Evolutionary conservation across 352 stramenopile genomes (phyloP).

Genomic region (Blastocystis sp.): DNA sequence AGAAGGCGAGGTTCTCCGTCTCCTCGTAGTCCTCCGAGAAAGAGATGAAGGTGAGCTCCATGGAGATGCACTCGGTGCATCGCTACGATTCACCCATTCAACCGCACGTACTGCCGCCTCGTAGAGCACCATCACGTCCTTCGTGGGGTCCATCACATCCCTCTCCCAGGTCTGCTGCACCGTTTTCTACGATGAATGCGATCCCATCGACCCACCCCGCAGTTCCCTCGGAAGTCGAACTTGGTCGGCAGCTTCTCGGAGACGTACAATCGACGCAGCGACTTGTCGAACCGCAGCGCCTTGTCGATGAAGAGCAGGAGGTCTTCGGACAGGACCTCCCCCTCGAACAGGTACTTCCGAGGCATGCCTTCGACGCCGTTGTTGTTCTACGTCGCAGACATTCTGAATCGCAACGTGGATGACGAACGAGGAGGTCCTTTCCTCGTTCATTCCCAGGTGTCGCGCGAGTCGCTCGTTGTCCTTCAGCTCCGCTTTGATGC

Average conservation of each 20-base stretch:
- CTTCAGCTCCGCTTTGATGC: neutral
- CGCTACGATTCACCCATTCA: neutral
- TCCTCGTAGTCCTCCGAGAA: slow-evolving; percentile 43
- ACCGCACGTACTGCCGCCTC: neutral
- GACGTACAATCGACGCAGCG: neutral
- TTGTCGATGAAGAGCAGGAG: neutral
- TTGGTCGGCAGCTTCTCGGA: neutral
- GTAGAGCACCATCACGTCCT: slow-evolving; percentile 41
- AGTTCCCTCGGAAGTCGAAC: neutral
- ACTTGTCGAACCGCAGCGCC: neutral
- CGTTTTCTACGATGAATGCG: neutral
- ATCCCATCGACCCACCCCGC: neutral
- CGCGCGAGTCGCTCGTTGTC: neutral
- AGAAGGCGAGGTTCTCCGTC: slow-evolving; percentile 16
- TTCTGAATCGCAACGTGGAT: neutral
- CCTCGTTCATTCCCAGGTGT: neutral
- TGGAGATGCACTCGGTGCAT: slow-evolving; percentile 2
- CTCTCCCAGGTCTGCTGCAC: slow-evolving; percentile 47
- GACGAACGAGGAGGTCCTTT: neutral
- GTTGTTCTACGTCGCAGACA: neutral
- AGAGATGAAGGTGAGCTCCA: neutral
- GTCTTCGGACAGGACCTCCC: neutral
- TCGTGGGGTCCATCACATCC: neutral
- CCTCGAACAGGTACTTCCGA: slow-evolving; percentile 2
- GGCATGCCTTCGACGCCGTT: neutral